phyloP scores from a whole-genome alignment of 768 basidiomycete genomes.

The Xerocomellus intermedius region DNA sequence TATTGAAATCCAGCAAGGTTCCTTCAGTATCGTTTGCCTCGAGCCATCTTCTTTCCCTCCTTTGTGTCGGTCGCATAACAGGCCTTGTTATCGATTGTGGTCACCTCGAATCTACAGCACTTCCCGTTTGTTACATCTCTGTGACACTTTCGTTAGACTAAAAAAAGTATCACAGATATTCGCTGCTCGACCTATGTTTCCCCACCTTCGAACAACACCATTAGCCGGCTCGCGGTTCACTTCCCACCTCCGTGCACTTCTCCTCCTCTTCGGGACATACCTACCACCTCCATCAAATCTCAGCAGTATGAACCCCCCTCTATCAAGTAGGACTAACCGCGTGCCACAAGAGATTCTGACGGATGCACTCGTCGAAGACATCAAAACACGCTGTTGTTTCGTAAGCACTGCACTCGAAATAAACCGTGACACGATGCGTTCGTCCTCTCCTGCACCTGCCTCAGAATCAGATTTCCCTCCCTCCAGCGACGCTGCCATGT shows the following conservation, averaged over 20 bases:
- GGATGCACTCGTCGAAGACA: slow-evolving; percentile 80
- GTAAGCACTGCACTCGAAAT: slow-evolving; percentile 63
- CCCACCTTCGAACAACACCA: slow-evolving; percentile 80
- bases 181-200: slow-evolving; percentile 82
- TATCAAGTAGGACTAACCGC: slow-evolving; percentile 57
- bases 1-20: slow-evolving; percentile 49
- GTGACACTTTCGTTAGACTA: not conserved
- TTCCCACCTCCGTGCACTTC: slow-evolving; percentile 74
- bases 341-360: slow-evolving; percentile 81
- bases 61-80: slow-evolving; percentile 86
- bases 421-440: slow-evolving; percentile 32
- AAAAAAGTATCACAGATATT: slow-evolving; percentile 65
- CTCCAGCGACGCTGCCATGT: slow-evolving; percentile 56
- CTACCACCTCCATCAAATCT: slow-evolving; percentile 77
- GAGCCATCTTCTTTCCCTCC: slow-evolving; percentile 79
- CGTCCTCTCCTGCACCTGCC: slow-evolving; percentile 29
- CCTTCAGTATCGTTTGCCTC: slow-evolving; percentile 94
- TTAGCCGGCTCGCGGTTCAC: slow-evolving; percentile 82
- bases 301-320: slow-evolving; percentile 60
- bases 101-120: slow-evolving; percentile 81
- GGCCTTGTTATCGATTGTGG: slow-evolving; percentile 94
- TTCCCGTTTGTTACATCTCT: slow-evolving; percentile 62
- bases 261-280: slow-evolving; percentile 82
- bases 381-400: slow-evolving; percentile 88
- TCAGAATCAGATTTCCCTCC: slow-evolving; percentile 43